phyloP scores from a whole-genome alignment of 2,329 filamentous ascomycete species.

The Fusarium sp. region DNA sequence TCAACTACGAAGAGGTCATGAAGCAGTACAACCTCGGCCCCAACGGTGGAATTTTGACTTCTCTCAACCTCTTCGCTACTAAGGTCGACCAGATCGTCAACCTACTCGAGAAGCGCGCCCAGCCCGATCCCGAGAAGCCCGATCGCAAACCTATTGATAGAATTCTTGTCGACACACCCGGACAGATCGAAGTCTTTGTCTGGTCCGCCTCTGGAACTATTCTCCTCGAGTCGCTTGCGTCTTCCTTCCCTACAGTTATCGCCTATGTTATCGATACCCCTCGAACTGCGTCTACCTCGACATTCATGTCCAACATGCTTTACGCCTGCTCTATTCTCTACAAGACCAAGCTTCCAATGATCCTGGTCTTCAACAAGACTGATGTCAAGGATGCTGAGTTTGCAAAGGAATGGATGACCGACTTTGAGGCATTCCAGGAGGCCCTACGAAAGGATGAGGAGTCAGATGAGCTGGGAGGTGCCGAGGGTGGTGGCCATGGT shows the following conservation, averaged over 20 bases:
- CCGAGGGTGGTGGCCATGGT: constrained; percentile 74
- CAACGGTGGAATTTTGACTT: constrained; percentile 96
- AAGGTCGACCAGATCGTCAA: constrained; percentile 96
- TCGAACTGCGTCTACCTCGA: constrained; percentile 89
- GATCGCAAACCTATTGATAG: constrained; percentile 76
- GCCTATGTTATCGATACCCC: constrained; percentile 98
- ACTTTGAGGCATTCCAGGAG: constrained; percentile 94
- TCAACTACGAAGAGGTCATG: constrained; percentile 99
- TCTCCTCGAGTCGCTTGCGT: constrained; percentile 90
- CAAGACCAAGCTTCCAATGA: constrained; percentile 99
- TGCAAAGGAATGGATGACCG: constrained; percentile 99
- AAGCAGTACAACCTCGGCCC: constrained; percentile 98
- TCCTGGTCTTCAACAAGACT: constrained; percentile 98
- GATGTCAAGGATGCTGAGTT: constrained; percentile 92
- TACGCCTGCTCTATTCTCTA: constrained; percentile 99
- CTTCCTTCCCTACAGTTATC: constrained; percentile 94
- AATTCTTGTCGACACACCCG: constrained; percentile 94
- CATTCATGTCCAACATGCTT: constrained; percentile 99
- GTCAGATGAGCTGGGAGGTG: constrained; percentile 78
- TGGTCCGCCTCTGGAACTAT: constrained; percentile 98
- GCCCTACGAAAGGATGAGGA: constrained; percentile 86
- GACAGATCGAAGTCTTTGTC: constrained; percentile 98
- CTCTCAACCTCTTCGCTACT: constrained; percentile 94
- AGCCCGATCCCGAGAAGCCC: constrained; percentile 70
- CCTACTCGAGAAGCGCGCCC: constrained; percentile 88